Conservation (phyloP, 176 grass and related monocot genomes). For the Juncus effusus region DNA sequence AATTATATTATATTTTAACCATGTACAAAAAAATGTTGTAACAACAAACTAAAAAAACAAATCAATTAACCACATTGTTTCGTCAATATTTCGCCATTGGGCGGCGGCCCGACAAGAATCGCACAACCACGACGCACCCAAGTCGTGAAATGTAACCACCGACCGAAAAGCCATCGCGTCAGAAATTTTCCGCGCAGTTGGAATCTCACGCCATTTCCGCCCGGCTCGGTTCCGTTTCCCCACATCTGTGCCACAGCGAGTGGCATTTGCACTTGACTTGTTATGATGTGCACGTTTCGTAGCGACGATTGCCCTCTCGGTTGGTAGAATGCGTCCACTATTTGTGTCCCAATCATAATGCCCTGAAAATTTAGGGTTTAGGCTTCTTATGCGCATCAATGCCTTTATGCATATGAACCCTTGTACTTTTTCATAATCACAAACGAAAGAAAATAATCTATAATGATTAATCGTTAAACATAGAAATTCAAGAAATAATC, state of each 20-base stretch:
- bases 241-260: conserved; percentile 24
- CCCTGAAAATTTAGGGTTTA: conserved; percentile 4
- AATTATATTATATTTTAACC: too few species aligned
- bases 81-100: conserved; percentile 38
- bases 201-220: conserved; percentile 32
- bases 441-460: too few species aligned
- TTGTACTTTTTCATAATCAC: too few species aligned
- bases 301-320: conserved; percentile 20
- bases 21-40: too few species aligned
- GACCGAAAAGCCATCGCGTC: conserved; percentile 54
- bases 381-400: too few species aligned
- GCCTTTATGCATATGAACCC: too few species aligned
- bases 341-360: conserved; percentile 44
- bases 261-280: conserved; percentile 39
- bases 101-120: conserved; percentile 52
- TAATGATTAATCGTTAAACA: too few species aligned
- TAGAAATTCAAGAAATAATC: background rate
- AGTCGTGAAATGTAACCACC: conserved; percentile 59
- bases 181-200: conserved; percentile 35
- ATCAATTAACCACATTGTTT: conserved; percentile 24
- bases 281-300: conserved; percentile 37
- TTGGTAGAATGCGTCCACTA: conserved; percentile 43
- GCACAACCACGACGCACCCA: conserved; percentile 34
- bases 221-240: conserved; percentile 30
- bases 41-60: too few species aligned